phyloP scores from a whole-genome alignment of 306 rosid species.

The Lathyrus oleraceus region DNA sequence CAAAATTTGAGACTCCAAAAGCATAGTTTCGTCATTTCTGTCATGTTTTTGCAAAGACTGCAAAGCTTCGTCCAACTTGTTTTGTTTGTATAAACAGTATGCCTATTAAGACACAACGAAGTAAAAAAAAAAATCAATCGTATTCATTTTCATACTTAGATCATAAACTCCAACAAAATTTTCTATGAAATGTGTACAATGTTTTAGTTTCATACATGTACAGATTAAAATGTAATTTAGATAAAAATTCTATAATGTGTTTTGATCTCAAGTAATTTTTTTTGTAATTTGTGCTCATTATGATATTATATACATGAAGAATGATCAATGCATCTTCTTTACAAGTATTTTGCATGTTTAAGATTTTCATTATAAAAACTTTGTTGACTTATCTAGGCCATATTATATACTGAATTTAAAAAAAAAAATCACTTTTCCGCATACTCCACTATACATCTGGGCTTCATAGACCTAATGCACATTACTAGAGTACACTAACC shows the following conservation, averaged over 20 bases:
- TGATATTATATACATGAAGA: too few species aligned
- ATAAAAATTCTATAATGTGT: too few species aligned
- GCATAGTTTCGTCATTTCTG: slow-evolving; percentile 57
- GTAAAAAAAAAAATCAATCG: slow-evolving; percentile 31
- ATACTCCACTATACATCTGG: too few species aligned
- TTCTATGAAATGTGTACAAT: slow-evolving; percentile 2
- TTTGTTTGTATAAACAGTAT: slow-evolving; percentile 95
- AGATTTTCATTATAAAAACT: too few species aligned
- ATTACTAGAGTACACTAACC: not conserved
- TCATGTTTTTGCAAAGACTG: slow-evolving; percentile 62
- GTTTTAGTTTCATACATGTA: not conserved
- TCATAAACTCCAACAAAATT: slow-evolving; percentile 22
- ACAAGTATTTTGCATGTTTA: too few species aligned
- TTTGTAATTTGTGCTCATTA: too few species aligned
- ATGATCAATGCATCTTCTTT: too few species aligned
- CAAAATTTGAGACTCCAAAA: slow-evolving; percentile 88
- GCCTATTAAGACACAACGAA: slow-evolving; percentile 59
- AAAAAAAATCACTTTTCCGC: not conserved
- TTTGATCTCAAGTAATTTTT: too few species aligned
- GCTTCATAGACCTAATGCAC: not conserved
- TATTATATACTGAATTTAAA: too few species aligned
- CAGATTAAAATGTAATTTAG: too few species aligned
- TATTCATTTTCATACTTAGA: slow-evolving; percentile 7
- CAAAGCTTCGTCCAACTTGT: slow-evolving; percentile 85
- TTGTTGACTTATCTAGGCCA: not conserved